Evolutionary conservation across 176 grass and related monocot genomes (phyloP).

Genomic region (Melocanna baccifera): DNA sequence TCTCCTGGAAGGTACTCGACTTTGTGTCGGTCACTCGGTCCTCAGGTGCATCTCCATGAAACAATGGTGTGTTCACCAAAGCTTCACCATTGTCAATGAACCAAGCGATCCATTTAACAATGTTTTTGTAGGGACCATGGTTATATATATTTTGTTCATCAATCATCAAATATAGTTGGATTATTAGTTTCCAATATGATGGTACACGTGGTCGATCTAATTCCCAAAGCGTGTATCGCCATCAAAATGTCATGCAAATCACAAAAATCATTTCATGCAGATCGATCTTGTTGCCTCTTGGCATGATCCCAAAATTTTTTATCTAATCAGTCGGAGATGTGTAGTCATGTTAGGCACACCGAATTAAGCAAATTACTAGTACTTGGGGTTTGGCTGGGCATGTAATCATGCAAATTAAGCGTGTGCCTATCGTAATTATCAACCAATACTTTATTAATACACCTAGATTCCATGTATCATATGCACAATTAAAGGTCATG

Average conservation of each 20-base stretch:
- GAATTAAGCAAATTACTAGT: not conserved
- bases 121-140: constrained; percentile 25
- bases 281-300: constrained; percentile 14
- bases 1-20: constrained; percentile 20
- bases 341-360: not conserved
- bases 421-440: not conserved
- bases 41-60: constrained; percentile 12
- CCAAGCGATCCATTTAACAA: constrained; percentile 23
- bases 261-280: not conserved
- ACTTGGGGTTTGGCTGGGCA: not conserved
- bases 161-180: constrained; percentile 18
- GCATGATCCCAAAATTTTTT: not conserved
- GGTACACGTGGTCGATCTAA: not conserved
- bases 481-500: not conserved
- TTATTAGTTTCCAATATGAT: not conserved
- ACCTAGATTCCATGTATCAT: not conserved
- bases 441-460: not conserved
- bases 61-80: constrained; percentile 8
- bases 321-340: not conserved
- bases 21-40: constrained; percentile 11
- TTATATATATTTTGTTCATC: constrained; percentile 25
- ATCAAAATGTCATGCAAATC: constrained; percentile 7
- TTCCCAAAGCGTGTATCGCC: constrained; percentile 2
- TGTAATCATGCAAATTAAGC: not conserved
- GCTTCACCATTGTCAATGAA: constrained; percentile 11